phyloP scores from a whole-genome alignment of 2,329 filamentous ascomycete genomes.

The Atkinsonella texensis region DNA sequence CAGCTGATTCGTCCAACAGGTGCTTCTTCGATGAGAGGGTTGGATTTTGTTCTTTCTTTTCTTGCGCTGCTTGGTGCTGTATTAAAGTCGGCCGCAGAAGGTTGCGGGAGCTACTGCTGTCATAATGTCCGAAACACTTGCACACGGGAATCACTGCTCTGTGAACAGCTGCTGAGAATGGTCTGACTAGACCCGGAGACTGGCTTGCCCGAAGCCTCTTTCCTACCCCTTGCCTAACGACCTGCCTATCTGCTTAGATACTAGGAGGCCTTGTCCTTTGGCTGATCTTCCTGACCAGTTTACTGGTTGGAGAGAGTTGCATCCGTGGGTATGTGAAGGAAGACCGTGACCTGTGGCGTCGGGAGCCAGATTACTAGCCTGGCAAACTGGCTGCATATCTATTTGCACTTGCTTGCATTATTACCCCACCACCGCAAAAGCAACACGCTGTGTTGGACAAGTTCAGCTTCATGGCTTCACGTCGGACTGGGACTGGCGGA shows the following conservation, averaged over 20 bases:
- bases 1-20: too few species aligned
- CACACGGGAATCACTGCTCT: not conserved
- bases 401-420: not conserved
- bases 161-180: not conserved
- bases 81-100: not conserved
- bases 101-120: not conserved
- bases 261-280: not conserved
- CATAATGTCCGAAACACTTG: not conserved
- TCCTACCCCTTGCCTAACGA: too few species aligned
- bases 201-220: not conserved
- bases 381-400: too few species aligned
- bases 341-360: conserved; percentile 3
- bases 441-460: not conserved
- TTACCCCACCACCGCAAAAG: conserved; percentile 6
- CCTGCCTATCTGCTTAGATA: too few species aligned
- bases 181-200: not conserved
- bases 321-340: conserved; percentile 11
- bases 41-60: not conserved
- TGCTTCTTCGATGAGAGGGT: too few species aligned
- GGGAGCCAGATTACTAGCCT: conserved; percentile 8
- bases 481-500: not conserved
- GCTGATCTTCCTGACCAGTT: not conserved
- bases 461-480: not conserved
- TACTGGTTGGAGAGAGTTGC: conserved; percentile 11
- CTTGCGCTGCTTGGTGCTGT: not conserved